Evolutionary conservation across 768 basidiomycete genomes (phyloP).

Genomic region (Gloeostereum incarnatum): DNA sequence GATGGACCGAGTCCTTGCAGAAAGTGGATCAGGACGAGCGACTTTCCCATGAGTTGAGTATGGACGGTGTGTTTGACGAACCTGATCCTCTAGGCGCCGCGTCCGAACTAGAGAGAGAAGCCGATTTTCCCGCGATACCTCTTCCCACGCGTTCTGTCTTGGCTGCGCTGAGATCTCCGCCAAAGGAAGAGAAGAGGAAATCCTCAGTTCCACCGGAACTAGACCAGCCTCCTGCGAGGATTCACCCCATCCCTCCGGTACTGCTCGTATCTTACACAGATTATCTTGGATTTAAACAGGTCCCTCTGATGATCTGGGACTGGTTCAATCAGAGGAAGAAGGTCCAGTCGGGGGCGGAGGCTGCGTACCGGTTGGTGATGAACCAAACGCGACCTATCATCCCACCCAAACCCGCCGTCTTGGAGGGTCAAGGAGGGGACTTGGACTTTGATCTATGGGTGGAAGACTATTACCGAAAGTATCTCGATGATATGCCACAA

Average conservation of each 20-base stretch:
- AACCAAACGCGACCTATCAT: slow-evolving; percentile 46
- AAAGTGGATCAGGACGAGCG: slow-evolving; percentile 63
- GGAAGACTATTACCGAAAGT: slow-evolving; percentile 65
- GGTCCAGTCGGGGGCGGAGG: slow-evolving; percentile 74
- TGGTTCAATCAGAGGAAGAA: slow-evolving; percentile 86
- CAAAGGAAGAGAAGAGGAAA: slow-evolving; percentile 4
- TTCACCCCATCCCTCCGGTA: slow-evolving; percentile 75
- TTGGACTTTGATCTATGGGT: slow-evolving; percentile 63
- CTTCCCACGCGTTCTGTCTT: neutral
- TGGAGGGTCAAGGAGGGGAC: slow-evolving; percentile 35
- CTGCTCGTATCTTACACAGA: slow-evolving; percentile 68
- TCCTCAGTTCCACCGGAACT: slow-evolving; percentile 18
- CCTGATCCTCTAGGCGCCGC: slow-evolving; percentile 14
- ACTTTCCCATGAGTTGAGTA: slow-evolving; percentile 55
- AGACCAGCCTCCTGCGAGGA: slow-evolving; percentile 38
- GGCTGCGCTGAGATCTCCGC: slow-evolving; percentile 10
- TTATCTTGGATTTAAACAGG: slow-evolving; percentile 72
- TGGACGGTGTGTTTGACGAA: slow-evolving; percentile 77
- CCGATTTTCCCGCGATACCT: slow-evolving; percentile 1
- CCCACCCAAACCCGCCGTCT: slow-evolving; percentile 13
- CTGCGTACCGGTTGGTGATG: slow-evolving; percentile 67
- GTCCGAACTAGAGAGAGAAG: slow-evolving; percentile 14
- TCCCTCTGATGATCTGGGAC: slow-evolving; percentile 85
- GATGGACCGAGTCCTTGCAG: slow-evolving; percentile 72
- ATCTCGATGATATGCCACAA: slow-evolving; percentile 37